A percentile compares a stretch with the other conserved stretches of the same genome.
Evolutionary conservation across 306 rosid species (phyloP).

Genomic region (Cicer yamashitae): DNA sequence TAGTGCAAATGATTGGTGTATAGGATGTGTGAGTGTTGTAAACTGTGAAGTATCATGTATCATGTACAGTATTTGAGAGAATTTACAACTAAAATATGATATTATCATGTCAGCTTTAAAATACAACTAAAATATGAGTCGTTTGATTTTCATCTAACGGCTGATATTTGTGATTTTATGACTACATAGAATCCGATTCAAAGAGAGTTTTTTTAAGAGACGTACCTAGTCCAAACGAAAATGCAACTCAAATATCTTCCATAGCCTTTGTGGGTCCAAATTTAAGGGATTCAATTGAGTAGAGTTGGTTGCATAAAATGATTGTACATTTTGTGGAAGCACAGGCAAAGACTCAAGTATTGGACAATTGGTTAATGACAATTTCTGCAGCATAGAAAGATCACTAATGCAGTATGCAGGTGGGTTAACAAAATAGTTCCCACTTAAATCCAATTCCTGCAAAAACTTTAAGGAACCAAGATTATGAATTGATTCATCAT

Average conservation of each 20-base stretch:
- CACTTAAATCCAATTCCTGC: not conserved
- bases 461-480: conserved; percentile 30
- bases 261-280: conserved; percentile 18
- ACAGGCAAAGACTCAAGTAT: conserved; percentile 27
- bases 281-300: conserved; percentile 4
- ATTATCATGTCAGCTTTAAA: too few relatives aligned
- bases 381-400: conserved; percentile 18
- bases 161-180: too few relatives aligned
- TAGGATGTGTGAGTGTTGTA: too few relatives aligned
- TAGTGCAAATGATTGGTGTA: too few relatives aligned
- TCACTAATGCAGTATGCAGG: conserved; percentile 22
- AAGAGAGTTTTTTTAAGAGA: not conserved
- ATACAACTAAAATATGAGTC: too few relatives aligned
- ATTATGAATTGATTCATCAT: conserved; percentile 8
- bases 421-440: not conserved
- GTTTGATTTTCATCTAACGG: too few relatives aligned
- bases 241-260: conserved; percentile 15
- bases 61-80: too few relatives aligned
- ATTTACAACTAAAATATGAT: too few relatives aligned
- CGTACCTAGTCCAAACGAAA: not conserved
- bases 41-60: too few relatives aligned
- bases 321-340: conserved; percentile 31
- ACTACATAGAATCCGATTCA: too few relatives aligned
- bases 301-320: not conserved
- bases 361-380: conserved; percentile 14